Evolutionary conservation across 1,284 basidiomycete genomes (phyloP).

Genomic region (Coniferiporia sulphurascens): DNA sequence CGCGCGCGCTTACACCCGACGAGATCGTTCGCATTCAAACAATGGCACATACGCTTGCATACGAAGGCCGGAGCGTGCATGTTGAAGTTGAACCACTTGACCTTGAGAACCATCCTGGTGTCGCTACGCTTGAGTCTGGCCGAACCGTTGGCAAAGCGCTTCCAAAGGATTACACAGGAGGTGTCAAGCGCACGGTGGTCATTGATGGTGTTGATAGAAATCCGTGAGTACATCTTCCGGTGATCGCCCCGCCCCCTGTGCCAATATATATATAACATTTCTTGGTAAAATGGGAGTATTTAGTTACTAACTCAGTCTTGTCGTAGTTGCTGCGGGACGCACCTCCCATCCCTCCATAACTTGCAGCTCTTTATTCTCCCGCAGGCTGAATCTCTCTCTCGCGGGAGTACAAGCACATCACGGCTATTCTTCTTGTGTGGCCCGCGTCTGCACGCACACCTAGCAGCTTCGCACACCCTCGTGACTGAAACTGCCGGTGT

Average conservation of each 20-base stretch:
- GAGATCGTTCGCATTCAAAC: slow-evolving; percentile 36
- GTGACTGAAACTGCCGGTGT: slow-evolving; percentile 53
- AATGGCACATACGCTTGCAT: slow-evolving; percentile 29
- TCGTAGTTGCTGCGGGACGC: slow-evolving; percentile 81
- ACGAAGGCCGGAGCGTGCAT: slow-evolving; percentile 27
- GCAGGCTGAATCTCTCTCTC: slow-evolving; percentile 55
- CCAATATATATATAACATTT: not conserved
- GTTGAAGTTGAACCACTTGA: slow-evolving; percentile 55
- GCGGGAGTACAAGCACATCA: slow-evolving; percentile 55
- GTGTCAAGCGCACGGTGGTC: slow-evolving; percentile 74
- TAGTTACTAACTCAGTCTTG: slow-evolving; percentile 5
- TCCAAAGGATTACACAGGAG: slow-evolving; percentile 68
- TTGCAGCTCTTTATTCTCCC: slow-evolving; percentile 69
- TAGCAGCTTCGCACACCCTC: slow-evolving; percentile 50
- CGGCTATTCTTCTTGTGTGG: slow-evolving; percentile 81
- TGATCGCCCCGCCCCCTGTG: not conserved
- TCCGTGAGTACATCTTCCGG: slow-evolving; percentile 44
- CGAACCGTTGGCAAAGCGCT: slow-evolving; percentile 52
- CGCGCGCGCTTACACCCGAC: slow-evolving; percentile 32
- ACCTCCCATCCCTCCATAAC: slow-evolving; percentile 67
- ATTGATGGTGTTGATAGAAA: slow-evolving; percentile 81
- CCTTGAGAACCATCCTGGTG: slow-evolving; percentile 32
- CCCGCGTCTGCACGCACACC: slow-evolving; percentile 61
- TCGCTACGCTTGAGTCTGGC: slow-evolving; percentile 37
- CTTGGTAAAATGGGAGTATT: not conserved